Evolutionary conservation across 176 grass and related monocot genomes (phyloP).

Genomic region (Thinopyrum elongatum): DNA sequence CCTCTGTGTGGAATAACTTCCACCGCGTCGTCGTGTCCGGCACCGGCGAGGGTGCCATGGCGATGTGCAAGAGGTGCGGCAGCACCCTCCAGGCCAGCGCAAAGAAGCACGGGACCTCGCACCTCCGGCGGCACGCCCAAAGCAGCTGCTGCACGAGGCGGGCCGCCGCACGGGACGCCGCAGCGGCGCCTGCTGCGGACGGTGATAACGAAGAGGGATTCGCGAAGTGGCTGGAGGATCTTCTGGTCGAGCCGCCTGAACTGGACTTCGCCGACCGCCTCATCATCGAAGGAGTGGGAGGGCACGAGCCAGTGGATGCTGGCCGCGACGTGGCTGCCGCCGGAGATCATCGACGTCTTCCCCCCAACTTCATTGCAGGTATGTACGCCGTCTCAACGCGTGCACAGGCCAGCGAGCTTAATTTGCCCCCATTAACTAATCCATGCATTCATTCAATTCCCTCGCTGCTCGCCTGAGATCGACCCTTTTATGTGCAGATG

Average conservation of each 20-base stretch:
- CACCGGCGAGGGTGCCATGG: not conserved
- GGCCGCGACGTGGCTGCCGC: not conserved
- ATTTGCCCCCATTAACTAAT: too few species aligned
- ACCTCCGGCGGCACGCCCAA: not conserved
- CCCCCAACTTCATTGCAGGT: not conserved
- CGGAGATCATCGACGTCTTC: not conserved
- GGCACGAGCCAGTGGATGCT: too few species aligned
- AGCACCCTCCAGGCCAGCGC: not conserved
- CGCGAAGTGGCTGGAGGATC: not conserved
- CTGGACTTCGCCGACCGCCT: fast-evolving
- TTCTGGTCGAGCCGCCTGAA: not conserved
- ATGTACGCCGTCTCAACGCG: not conserved
- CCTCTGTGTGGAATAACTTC: not conserved
- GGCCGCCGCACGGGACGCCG: not conserved
- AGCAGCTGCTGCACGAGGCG: not conserved
- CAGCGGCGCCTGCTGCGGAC: too few species aligned
- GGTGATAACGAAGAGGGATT: too few species aligned
- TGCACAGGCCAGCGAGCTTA: too few species aligned
- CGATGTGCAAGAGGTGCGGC: not conserved
- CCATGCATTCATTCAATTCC: too few species aligned
- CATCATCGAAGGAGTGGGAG: not conserved
- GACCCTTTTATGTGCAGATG: not conserved
- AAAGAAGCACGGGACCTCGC: not conserved
- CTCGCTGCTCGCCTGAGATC: not conserved
- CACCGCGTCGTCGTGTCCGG: not conserved